Conservation (phyloP, 345 rosid species). For the Eucalyptus lansdowneana region DNA sequence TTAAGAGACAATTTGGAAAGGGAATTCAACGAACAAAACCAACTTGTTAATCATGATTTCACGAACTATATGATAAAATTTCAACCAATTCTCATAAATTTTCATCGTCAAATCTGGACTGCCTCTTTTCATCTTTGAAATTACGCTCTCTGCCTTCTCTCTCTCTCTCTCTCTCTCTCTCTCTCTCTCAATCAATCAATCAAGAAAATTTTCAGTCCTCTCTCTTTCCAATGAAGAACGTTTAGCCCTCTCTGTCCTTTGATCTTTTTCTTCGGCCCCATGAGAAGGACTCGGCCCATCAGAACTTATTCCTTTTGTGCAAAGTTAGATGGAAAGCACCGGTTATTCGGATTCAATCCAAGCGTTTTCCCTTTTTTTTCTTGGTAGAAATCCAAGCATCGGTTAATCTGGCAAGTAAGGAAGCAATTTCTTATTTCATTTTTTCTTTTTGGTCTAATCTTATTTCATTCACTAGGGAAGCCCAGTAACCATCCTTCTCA, state of each 20-base stretch:
- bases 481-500: rapidly evolving
- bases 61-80: no score
- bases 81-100: neutral
- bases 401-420: rapidly evolving
- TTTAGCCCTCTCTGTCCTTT: neutral
- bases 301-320: neutral
- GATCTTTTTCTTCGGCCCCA: neutral
- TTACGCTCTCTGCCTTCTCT: neutral
- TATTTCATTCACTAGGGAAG: no score
- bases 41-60: neutral
- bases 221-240: neutral
- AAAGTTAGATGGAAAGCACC: no score
- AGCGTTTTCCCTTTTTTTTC: no score
- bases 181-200: neutral
- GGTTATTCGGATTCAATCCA: no score
- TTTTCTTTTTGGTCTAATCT: no score
- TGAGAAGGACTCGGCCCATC: neutral
- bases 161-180: neutral
- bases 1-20: no score
- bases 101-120: neutral
- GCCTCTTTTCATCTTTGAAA: neutral
- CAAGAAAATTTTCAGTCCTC: no score
- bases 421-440: no score
- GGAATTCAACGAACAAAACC: neutral
- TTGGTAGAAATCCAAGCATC: rapidly evolving